Evolutionary conservation across 1,139 yeast genomes (phyloP), one percentile per base, ranked within the genome.

Genomic region (Blastobotrys malaysiensis): DNA sequence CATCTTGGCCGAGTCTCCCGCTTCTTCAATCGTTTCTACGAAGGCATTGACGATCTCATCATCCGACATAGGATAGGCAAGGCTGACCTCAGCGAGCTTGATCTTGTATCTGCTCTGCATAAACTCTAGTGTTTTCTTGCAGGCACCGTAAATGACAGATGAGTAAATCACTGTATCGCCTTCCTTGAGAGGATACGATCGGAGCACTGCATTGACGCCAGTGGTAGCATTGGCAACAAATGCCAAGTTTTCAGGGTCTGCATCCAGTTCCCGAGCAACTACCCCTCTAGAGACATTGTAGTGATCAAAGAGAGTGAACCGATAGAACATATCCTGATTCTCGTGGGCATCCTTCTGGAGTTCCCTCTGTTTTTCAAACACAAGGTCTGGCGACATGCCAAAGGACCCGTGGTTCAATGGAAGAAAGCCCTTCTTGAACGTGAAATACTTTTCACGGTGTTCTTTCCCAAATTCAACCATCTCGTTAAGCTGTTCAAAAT

Each of bases 221-320:
- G 78, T 70, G 3, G 89, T 83, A 3, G 89, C 87, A 63, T 84
- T 85, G 11, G 73, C 69, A 1, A 78, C 78, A 43, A 83, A 66
- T 0, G 80, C 85, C 55, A 82, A 61, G 60, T 75, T 72, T 49
- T 69, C 71, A 13, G 55, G 51, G 52, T 78, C 80, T 53, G 78
- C 73, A 49, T 79, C 73, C 43, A 82, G 66, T 3, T 79, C 55
- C 20, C 71, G 61, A 0, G 77, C 76, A 3, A 78, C 64, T 4
- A 57, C 53, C 47, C 71, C 63, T 16, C 81, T 59, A 5, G 65
- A 69, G 3, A 67, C 63, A 6, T 61, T 56, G 57, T 74, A 70
- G n/a, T 62, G 65, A 0, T 61, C 57, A 21, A 58, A 59, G 43
- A 70, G 65, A 2, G 66, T 64, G 21, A 59, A 47, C 14, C 68